A percentile compares a stretch with the other conserved stretches of the same genome.
These are phyloP conservation scores for Hortaea sp. DNA, from an alignment of 2,329 filamentous ascomycete genomes.

Conservation along the genomic window DNA sequence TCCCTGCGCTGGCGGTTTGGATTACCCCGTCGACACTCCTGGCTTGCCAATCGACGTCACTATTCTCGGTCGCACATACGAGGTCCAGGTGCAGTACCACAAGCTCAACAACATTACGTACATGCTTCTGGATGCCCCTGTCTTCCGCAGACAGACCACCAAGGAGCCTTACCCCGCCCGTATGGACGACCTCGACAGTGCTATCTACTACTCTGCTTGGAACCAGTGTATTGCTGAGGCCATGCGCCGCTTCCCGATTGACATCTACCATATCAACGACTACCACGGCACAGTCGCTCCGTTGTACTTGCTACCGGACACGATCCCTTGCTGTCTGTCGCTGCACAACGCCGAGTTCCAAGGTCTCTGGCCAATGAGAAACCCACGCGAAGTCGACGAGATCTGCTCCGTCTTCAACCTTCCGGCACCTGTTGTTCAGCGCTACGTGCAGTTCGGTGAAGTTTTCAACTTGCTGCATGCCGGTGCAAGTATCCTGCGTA, in stretches of 20 bases:
- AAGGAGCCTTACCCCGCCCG: conserved; percentile 55
- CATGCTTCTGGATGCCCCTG: conserved; percentile 55
- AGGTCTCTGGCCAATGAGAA: conserved; percentile 58
- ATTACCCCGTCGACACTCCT: conserved; percentile 50
- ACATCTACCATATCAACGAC: conserved; percentile 58
- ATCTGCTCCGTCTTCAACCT: conserved; percentile 57
- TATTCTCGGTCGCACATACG: conserved; percentile 50
- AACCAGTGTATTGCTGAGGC: conserved; percentile 59
- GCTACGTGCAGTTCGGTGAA: conserved; percentile 58
- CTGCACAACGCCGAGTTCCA: conserved; percentile 63
- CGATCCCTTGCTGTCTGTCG: conserved; percentile 52
- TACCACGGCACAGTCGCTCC: conserved; percentile 56
- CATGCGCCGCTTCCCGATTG: conserved; percentile 51
- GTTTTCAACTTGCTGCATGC: conserved; percentile 60
- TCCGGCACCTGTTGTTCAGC: conserved; percentile 44
- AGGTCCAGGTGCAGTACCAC: conserved; percentile 56
- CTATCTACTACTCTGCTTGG: conserved; percentile 61
- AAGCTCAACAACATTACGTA: conserved; percentile 56
- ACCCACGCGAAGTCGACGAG: conserved; percentile 50
- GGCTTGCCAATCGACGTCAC: conserved; percentile 54
- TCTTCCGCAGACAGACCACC: conserved; percentile 55
- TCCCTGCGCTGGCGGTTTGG: conserved; percentile 48
- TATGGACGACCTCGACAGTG: conserved; percentile 60
- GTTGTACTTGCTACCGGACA: conserved; percentile 53
- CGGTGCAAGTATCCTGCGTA: conserved; percentile 54